Conservation (phyloP, 306 rosid species). For the Cercis canadensis region DNA sequence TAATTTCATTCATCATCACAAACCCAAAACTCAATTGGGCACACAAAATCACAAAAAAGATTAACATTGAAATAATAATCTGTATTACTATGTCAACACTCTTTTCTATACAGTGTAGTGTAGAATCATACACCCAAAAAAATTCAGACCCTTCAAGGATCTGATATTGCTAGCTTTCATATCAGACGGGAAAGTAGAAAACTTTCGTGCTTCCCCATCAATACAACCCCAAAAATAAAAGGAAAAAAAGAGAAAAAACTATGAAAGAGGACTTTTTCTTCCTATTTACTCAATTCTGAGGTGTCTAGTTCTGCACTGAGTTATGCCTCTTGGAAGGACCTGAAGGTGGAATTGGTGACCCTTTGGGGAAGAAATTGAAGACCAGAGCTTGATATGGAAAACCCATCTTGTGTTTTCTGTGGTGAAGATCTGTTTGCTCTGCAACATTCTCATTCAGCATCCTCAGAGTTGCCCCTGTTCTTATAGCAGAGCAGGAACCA, state of each 20-base stretch:
- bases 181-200: slow-evolving; percentile 27
- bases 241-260: neutral
- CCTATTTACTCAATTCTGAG: slow-evolving; percentile 47
- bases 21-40: slow-evolving; percentile 10
- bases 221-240: slow-evolving; percentile 31
- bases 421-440: slow-evolving; percentile 20
- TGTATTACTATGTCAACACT: slow-evolving; percentile 27
- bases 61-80: neutral
- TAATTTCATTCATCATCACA: slow-evolving; percentile 4
- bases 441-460: slow-evolving; percentile 18
- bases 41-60: neutral
- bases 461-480: slow-evolving; percentile 50
- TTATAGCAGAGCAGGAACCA: slow-evolving; percentile 60
- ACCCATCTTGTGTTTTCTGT: slow-evolving; percentile 23
- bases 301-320: slow-evolving; percentile 53
- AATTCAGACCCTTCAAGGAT: slow-evolving; percentile 20
- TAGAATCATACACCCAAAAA: slow-evolving; percentile 17
- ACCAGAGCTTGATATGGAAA: slow-evolving; percentile 41
- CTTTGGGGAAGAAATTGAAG: slow-evolving; percentile 80
- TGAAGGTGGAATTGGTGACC: slow-evolving; percentile 68
- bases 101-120: slow-evolving; percentile 29
- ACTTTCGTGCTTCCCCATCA: slow-evolving; percentile 13
- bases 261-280: neutral
- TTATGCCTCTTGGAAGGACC: slow-evolving; percentile 92
- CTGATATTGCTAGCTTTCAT: slow-evolving; percentile 27